phyloP scores from a whole-genome alignment of 257 asterid species.

The Eustoma russellianum region DNA sequence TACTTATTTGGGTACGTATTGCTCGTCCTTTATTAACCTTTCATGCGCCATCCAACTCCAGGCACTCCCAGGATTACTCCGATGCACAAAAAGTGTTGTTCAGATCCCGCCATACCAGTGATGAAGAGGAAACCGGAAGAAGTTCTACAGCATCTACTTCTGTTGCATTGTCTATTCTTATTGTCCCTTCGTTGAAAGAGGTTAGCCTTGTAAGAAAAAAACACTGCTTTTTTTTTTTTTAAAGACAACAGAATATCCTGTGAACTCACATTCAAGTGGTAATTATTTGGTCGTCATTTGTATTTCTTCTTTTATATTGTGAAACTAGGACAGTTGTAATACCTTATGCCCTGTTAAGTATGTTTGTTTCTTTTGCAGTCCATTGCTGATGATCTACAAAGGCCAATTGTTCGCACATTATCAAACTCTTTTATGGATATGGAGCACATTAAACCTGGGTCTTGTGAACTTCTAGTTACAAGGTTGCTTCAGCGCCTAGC shows the following conservation, averaged over 20 bases:
- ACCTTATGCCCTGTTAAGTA: not conserved
- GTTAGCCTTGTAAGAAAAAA: conserved; percentile 20
- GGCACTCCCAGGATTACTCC: conserved; percentile 61
- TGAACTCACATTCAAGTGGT: not conserved
- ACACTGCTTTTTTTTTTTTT: no score
- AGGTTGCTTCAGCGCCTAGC: conserved; percentile 81
- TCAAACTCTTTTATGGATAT: conserved; percentile 58
- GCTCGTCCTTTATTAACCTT: not conserved
- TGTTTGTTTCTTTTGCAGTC: conserved; percentile 29
- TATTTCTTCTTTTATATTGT: no score
- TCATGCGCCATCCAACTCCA: conserved; percentile 24
- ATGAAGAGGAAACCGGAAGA: conserved; percentile 59
- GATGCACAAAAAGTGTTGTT: conserved; percentile 67
- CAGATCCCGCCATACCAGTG: conserved; percentile 48
- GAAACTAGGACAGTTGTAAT: not conserved
- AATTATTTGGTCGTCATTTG: no score
- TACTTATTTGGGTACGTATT: no score
- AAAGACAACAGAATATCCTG: no score
- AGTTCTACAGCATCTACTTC: conserved; percentile 55
- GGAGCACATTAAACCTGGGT: conserved; percentile 73
- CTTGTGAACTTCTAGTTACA: conserved; percentile 63
- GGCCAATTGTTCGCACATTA: conserved; percentile 47
- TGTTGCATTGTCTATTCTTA: conserved; percentile 59
- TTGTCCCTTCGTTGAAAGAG: conserved; percentile 84
- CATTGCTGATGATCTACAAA: conserved; percentile 49